Evolutionary conservation across 2,329 filamentous ascomycete species (phyloP).

Genomic region (Xylaria digitata): DNA sequence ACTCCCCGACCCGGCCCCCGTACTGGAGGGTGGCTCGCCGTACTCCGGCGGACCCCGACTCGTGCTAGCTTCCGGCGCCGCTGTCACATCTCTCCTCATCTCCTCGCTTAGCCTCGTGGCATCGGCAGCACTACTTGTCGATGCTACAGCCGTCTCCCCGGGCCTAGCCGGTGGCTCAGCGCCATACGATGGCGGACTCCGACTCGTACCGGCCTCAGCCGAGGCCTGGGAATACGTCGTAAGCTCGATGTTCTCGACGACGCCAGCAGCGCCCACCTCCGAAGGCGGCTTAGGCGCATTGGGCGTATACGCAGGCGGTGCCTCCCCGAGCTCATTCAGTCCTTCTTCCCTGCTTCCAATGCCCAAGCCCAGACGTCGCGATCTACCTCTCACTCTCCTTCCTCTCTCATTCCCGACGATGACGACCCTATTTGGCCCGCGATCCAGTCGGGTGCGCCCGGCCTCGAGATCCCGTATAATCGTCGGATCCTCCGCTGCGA

Average conservation of each 20-base stretch:
- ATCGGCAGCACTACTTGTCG: conserved; percentile 1
- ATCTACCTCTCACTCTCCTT: conserved; percentile 20
- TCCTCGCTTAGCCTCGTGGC: conserved; percentile 7
- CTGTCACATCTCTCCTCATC: neutral
- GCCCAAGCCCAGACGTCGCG: conserved; percentile 30
- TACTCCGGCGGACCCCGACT: no score
- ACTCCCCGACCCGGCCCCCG: neutral
- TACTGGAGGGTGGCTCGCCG: no score
- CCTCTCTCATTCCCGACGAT: conserved; percentile 32
- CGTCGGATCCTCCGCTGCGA: conserved; percentile 17
- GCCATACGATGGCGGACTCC: conserved; percentile 37
- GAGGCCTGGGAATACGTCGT: conserved; percentile 35
- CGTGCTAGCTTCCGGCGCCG: no score
- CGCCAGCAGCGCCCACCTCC: conserved; percentile 32
- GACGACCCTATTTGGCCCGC: conserved; percentile 22
- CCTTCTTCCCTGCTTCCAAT: conserved; percentile 48
- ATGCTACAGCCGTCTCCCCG: conserved; percentile 3
- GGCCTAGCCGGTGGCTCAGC: conserved; percentile 17
- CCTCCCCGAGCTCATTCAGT: conserved; percentile 51
- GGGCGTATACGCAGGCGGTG: conserved; percentile 49
- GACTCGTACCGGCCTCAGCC: conserved; percentile 29
- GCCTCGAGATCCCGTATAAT: conserved; percentile 42
- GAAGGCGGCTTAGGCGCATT: conserved; percentile 38
- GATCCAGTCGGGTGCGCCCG: conserved; percentile 27
- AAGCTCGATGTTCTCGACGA: conserved; percentile 36